Conservation (phyloP, 352 stramenopile genomes). For the Globisporangium nunn region DNA sequence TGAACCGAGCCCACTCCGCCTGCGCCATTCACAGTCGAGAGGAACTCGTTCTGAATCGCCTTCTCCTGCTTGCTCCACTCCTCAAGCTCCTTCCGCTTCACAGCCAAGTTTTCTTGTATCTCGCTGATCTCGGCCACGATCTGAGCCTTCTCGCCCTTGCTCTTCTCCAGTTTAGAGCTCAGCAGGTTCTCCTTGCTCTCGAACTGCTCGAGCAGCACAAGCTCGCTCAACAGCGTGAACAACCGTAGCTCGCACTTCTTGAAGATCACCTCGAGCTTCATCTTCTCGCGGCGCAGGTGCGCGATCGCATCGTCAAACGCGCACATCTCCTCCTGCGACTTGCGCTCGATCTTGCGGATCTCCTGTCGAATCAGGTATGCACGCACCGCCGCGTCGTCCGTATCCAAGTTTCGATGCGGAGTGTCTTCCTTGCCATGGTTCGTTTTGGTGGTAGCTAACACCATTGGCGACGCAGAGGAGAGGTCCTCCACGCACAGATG, state of each 20-base stretch:
- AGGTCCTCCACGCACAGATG: constrained; percentile 12
- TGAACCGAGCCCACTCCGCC: constrained; percentile 32
- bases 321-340: constrained; percentile 51
- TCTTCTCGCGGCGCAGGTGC: constrained; percentile 82
- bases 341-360: constrained; percentile 50
- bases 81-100: constrained; percentile 78
- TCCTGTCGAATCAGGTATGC: constrained; percentile 63
- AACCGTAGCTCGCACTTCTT: constrained; percentile 87
- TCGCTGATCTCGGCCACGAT: constrained; percentile 74
- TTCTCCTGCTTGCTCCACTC: constrained; percentile 63
- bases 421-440: not conserved
- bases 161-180: constrained; percentile 82
- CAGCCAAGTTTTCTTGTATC: constrained; percentile 61
- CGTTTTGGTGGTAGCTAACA: not conserved
- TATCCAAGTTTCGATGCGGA: constrained; percentile 20
- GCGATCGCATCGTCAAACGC: constrained; percentile 87
- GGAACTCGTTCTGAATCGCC: constrained; percentile 61
- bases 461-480: not conserved
- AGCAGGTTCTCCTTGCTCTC: constrained; percentile 88
- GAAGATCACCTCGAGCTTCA: constrained; percentile 81
- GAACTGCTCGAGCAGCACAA: constrained; percentile 87
- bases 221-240: constrained; percentile 80
- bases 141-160: constrained; percentile 76
- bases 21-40: constrained; percentile 56
- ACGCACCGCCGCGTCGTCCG: constrained; percentile 37